A percentile compares a stretch with the other conserved stretches of the same genome.
phyloP scores from a whole-genome alignment of 441 rosid species.

The Eruca vesicaria region DNA sequence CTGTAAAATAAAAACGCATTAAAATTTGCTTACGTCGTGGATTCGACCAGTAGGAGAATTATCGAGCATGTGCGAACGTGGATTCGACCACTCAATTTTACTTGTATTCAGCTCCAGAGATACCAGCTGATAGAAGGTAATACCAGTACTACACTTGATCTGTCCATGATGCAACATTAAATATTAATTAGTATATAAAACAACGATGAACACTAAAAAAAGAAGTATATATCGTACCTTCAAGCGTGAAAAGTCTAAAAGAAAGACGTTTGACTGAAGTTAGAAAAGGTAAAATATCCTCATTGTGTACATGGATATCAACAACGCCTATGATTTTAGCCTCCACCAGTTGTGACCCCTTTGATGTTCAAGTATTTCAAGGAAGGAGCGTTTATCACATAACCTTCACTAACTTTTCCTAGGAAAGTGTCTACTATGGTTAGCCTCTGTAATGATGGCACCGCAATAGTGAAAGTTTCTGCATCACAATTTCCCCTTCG shows the following conservation, averaged over 20 bases:
- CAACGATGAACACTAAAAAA: no score
- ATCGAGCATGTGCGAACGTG: neutral
- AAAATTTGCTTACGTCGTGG: neutral
- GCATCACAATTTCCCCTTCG: neutral
- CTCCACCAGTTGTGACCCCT: neutral
- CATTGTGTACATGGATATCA: neutral
- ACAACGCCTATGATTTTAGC: neutral
- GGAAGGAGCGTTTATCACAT: slow-evolving; percentile 6
- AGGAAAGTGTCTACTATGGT: neutral
- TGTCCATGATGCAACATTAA: neutral
- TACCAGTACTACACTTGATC: neutral
- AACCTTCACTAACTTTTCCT: neutral
- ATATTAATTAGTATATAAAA: neutral
- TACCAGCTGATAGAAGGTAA: neutral
- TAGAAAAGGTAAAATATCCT: neutral
- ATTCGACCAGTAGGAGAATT: neutral
- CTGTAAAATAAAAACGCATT: neutral
- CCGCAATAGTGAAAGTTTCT: neutral
- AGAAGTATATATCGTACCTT: neutral
- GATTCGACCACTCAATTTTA: neutral
- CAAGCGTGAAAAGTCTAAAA: neutral
- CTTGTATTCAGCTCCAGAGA: neutral
- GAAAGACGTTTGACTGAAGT: neutral
- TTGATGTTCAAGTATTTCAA: neutral
- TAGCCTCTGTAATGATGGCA: neutral